Percentiles rank a stretch among this genome's conserved stretches.
phyloP scores from a whole-genome alignment of 2,329 filamentous ascomycete species.

The Aphanoascus verrucosus region DNA sequence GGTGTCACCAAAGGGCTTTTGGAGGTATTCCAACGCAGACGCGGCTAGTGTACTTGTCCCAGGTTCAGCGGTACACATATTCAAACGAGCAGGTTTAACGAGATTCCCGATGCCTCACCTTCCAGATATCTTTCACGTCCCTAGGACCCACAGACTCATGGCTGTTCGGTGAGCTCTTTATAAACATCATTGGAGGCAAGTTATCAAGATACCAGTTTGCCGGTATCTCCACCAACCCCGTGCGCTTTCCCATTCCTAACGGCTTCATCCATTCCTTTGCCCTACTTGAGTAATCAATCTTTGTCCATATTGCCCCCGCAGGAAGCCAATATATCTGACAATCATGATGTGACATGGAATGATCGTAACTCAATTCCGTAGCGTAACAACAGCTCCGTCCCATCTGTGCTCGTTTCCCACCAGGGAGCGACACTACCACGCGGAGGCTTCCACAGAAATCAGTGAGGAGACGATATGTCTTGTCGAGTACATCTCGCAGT shows the following conservation, averaged over 20 bases:
- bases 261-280: conserved; percentile 40
- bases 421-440: conserved; percentile 63
- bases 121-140: conserved; percentile 52
- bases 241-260: conserved; percentile 37
- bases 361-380: conserved; percentile 39
- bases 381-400: conserved; percentile 39
- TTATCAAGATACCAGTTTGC: conserved; percentile 38
- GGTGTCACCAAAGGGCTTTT: too few relatives aligned
- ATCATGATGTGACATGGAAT: conserved; percentile 37
- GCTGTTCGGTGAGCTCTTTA: conserved; percentile 40
- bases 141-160: conserved; percentile 49
- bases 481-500: conserved; percentile 64
- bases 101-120: conserved; percentile 16
- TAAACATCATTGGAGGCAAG: conserved; percentile 39
- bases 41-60: too few relatives aligned
- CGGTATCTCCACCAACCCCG: conserved; percentile 36
- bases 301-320: conserved; percentile 36
- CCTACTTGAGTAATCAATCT: conserved; percentile 35
- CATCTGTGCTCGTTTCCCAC: conserved; percentile 63
- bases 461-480: conserved; percentile 61
- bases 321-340: conserved; percentile 38
- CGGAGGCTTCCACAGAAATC: conserved; percentile 67
- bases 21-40: too few relatives aligned
- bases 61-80: too few relatives aligned
- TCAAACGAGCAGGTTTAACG: too few relatives aligned